These are phyloP conservation scores for Metarhizium humberi DNA, from an alignment of 2,329 filamentous ascomycete genomes.

Conservation along the genomic window DNA sequence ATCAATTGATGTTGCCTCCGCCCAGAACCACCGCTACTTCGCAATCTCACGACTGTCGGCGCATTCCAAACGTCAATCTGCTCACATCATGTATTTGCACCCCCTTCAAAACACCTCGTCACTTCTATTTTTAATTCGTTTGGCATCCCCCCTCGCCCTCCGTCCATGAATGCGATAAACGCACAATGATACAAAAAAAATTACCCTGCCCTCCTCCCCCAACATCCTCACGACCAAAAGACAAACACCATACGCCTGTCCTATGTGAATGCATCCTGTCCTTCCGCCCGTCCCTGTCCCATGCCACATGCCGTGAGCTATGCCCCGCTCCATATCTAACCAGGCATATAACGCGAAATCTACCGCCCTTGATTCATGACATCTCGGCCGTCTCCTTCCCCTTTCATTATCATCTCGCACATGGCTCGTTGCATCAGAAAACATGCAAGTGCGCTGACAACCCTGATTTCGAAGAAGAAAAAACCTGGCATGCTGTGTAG, in stretches of 20 bases:
- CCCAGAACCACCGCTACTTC: no score
- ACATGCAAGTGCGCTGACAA: background rate
- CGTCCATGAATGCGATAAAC: background rate
- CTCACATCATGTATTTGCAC: no score
- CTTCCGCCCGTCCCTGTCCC: background rate
- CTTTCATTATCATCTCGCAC: background rate
- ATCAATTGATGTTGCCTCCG: no score
- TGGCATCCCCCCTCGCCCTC: no score
- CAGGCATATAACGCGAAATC: background rate
- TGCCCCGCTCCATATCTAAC: slow-evolving; percentile 2
- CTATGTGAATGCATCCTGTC: slow-evolving; percentile 1
- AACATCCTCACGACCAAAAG: background rate
- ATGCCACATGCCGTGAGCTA: background rate
- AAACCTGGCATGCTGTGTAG: background rate
- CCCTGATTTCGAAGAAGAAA: background rate
- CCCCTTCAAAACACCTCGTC: no score
- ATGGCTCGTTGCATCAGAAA: background rate
- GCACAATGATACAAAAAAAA: background rate
- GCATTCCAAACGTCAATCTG: no score
- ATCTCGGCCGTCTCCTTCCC: background rate
- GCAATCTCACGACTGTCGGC: no score
- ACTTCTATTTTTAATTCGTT: no score
- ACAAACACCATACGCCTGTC: slow-evolving; percentile 2
- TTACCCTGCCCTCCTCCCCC: background rate
- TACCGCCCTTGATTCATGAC: background rate